Evolutionary conservation across 352 stramenopile species (phyloP).

Genomic region (Phytophthora podocarpi): DNA sequence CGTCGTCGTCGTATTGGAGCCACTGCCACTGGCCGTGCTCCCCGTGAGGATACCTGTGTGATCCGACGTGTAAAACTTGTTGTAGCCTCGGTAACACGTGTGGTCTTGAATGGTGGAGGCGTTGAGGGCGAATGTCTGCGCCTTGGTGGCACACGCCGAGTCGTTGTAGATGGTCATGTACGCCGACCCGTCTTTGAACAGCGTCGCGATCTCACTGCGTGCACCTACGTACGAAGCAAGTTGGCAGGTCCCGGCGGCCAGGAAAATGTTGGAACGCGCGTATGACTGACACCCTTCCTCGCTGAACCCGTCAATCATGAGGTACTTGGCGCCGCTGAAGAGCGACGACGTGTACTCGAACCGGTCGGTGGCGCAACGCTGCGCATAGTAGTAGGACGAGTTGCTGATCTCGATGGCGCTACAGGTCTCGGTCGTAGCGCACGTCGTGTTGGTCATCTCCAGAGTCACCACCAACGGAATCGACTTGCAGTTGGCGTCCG

Average conservation of each 20-base stretch:
- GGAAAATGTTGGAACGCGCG: constrained; percentile 34
- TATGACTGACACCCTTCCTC: constrained; percentile 32
- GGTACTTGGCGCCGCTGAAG: constrained; percentile 42
- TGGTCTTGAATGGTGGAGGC: constrained; percentile 27
- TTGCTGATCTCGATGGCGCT: constrained; percentile 37
- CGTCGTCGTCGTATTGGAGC: constrained; percentile 1
- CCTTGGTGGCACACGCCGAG: constrained; percentile 33
- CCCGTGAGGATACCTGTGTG: constrained; percentile 16
- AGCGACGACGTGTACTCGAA: constrained; percentile 38
- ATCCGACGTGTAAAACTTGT: constrained; percentile 44
- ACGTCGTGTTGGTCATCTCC: constrained; percentile 22
- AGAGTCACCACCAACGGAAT: constrained; percentile 40
- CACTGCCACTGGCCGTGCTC: constrained; percentile 6
- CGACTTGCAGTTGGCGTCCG: constrained; percentile 40
- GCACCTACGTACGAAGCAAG: constrained; percentile 38
- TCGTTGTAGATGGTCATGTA: constrained; percentile 53
- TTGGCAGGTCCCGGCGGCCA: constrained; percentile 42
- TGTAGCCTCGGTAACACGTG: constrained; percentile 33
- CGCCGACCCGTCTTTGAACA: constrained; percentile 41
- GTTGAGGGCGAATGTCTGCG: constrained; percentile 37
- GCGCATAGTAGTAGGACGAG: constrained; percentile 43
- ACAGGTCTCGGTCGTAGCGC: constrained; percentile 28
- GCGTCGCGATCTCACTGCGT: constrained; percentile 38
- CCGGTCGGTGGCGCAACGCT: constrained; percentile 34
- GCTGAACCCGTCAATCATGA: constrained; percentile 44